Evolutionary conservation across 2,329 filamentous ascomycete genomes (phyloP).

Genomic region (Fusarium bulbicola): DNA sequence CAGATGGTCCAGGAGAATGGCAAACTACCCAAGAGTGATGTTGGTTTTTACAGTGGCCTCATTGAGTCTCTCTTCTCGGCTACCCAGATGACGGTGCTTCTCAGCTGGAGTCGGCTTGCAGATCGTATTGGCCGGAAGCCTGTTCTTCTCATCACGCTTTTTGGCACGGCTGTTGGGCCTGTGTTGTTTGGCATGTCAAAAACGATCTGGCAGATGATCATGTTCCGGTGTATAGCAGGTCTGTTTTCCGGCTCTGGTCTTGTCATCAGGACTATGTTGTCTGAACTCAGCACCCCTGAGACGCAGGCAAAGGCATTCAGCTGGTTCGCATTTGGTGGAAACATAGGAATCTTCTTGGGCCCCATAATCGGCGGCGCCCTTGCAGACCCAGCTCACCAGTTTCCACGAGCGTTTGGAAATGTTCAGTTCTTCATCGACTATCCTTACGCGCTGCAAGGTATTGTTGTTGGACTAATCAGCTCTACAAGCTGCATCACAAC

Average conservation of each 20-base stretch:
- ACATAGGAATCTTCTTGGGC: constrained; percentile 78
- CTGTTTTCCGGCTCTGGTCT: constrained; percentile 79
- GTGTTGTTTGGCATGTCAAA: constrained; percentile 74
- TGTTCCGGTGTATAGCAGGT: constrained; percentile 76
- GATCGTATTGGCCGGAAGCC: constrained; percentile 79
- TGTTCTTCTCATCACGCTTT: constrained; percentile 72
- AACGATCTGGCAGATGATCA: constrained; percentile 77
- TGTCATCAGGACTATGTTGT: constrained; percentile 80
- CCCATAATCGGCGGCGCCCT: constrained; percentile 75
- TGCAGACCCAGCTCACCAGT: constrained; percentile 72
- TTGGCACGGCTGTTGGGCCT: constrained; percentile 69
- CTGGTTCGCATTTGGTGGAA: constrained; percentile 79
- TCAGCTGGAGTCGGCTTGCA: constrained; percentile 70
- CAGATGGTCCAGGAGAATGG: constrained; percentile 78
- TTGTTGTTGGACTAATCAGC: constrained; percentile 65
- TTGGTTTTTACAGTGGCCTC: constrained; percentile 82
- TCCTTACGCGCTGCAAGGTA: constrained; percentile 64
- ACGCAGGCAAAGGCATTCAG: constrained; percentile 80
- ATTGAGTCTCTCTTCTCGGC: constrained; percentile 79
- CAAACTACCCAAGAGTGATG: constrained; percentile 67
- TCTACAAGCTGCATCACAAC: constrained; percentile 61
- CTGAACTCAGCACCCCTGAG: constrained; percentile 73
- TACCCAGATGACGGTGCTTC: constrained; percentile 81
- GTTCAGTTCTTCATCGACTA: constrained; percentile 57
- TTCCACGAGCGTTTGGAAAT: constrained; percentile 61